Evolutionary conservation across 2,329 filamentous ascomycete species (phyloP), one percentile per base, ranked within the genome.

Genomic region (Sphaerulina populicola): DNA sequence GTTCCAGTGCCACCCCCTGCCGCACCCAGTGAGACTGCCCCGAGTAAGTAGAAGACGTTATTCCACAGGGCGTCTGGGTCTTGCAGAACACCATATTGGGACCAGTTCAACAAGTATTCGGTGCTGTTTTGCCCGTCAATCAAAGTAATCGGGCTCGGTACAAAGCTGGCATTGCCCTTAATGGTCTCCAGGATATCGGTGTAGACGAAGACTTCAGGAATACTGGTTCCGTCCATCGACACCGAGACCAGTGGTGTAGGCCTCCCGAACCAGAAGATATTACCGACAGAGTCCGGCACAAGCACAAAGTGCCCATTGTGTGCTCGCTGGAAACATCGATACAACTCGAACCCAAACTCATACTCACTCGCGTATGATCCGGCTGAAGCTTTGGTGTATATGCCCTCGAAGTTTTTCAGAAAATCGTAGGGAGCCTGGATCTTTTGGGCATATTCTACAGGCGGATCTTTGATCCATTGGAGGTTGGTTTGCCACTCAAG

Each of bases 241-340:
- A 83, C 72, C 0, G 81, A 83, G 0, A 83, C 78, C 0, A 85
- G 60, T 45, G 72, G 68, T 59, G 76, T 63, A 23, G 69, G 67
- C 7, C 76, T 70, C 6, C 70, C 72, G 59, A 61, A 83, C 54
- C 63, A 72, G 66, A 82, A 80, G 0, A 77, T 62, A 0, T 62
- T 71, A 38, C 72, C 73, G 11, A 81, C 71, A 4, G 74, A 68
- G 56, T 80, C 77, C 2, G 78, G 77, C 11, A 74, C 67, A 60
- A 75, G 81, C 1, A 71, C 68, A 45, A 83, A 81, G 60, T 87
- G 83, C 1, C 81, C 80, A 61, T 87, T 83, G 57, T 85, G 80
- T 3, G 78, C 77, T 1, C 70, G 71, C 21, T 72, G 71, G 33
- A 81, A 70, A 6, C 79, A 66, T 33, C 72, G 66, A 51, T 77